phyloP scores from a whole-genome alignment of 2,329 filamentous ascomycete genomes.

The Anthostomella pinea region DNA sequence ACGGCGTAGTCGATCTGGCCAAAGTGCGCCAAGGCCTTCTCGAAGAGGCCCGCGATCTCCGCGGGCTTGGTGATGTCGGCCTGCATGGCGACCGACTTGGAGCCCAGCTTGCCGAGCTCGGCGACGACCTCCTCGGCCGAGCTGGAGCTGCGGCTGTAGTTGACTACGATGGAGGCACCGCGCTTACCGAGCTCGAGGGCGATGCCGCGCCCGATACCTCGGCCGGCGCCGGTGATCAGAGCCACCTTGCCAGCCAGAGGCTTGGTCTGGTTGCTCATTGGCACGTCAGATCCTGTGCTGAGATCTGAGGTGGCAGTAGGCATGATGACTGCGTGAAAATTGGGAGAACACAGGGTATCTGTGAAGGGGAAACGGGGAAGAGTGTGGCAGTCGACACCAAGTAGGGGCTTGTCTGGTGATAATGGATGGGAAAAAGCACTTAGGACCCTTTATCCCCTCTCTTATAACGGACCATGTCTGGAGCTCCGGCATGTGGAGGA shows the following conservation, averaged over 20 bases:
- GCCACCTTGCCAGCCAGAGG: conserved; percentile 52
- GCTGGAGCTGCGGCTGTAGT: conserved; percentile 57
- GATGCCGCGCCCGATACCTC: conserved; percentile 65
- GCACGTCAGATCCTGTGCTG: conserved; percentile 11
- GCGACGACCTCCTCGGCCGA: conserved; percentile 57
- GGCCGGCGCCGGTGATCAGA: conserved; percentile 62
- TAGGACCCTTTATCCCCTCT: conserved; percentile 1
- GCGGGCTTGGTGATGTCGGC: conserved; percentile 62
- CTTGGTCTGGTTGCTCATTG: conserved; percentile 28
- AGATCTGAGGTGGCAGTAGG: conserved; percentile 26
- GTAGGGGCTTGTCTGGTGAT: neutral
- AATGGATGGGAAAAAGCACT: neutral
- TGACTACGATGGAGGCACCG: conserved; percentile 63
- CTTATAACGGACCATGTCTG: conserved; percentile 16
- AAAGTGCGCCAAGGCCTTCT: conserved; percentile 61
- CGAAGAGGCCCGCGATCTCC: conserved; percentile 61
- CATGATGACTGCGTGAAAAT: conserved; percentile 23
- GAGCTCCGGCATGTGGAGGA: conserved; percentile 12
- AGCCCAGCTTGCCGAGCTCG: conserved; percentile 53
- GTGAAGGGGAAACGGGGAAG: conserved; percentile 9
- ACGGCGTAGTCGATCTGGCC: conserved; percentile 70
- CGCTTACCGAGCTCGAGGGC: conserved; percentile 65
- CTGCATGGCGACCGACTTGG: conserved; percentile 57
- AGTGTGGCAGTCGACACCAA: conserved; percentile 1
- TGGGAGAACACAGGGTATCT: no score